A percentile compares a stretch with the other conserved stretches of the same genome.
Conservation (phyloP, 371 early-diverging fungal species). For the Mucor racemosus region DNA sequence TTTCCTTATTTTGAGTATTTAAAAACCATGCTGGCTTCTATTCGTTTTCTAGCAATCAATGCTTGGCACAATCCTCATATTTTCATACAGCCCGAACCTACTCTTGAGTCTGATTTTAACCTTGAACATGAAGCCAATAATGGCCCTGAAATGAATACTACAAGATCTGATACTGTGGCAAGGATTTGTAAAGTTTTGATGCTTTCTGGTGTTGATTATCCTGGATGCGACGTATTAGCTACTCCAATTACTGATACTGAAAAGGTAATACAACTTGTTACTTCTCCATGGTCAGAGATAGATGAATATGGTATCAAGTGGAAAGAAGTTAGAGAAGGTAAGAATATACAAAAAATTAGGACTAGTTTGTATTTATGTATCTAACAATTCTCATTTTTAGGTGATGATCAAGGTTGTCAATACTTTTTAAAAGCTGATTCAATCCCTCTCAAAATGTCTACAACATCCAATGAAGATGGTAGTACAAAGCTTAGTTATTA, state of each 20-base stretch:
- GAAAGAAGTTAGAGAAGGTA: not conserved
- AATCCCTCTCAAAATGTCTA: not conserved
- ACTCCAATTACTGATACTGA: not conserved
- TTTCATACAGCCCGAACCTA: not conserved
- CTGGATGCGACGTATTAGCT: not conserved
- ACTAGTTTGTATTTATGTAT: not conserved
- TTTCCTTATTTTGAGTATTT: not conserved
- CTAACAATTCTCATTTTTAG: not conserved
- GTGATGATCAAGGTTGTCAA: not conserved
- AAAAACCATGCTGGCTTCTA: not conserved
- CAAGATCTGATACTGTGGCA: not conserved
- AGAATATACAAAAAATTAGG: not conserved
- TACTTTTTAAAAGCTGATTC: not conserved
- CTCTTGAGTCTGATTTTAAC: not conserved
- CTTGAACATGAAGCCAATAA: not conserved
- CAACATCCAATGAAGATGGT: not conserved
- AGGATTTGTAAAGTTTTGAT: not conserved
- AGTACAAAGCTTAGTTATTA: not conserved
- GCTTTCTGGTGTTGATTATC: not conserved
- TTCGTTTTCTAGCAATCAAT: not conserved
- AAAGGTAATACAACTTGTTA: not conserved
- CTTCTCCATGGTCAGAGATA: not conserved
- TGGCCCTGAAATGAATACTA: not conserved
- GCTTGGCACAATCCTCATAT: not conserved
- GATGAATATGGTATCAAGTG: not conserved